Conservation (phyloP, 2,329 filamentous ascomycete species). For the Moelleriella libera region DNA sequence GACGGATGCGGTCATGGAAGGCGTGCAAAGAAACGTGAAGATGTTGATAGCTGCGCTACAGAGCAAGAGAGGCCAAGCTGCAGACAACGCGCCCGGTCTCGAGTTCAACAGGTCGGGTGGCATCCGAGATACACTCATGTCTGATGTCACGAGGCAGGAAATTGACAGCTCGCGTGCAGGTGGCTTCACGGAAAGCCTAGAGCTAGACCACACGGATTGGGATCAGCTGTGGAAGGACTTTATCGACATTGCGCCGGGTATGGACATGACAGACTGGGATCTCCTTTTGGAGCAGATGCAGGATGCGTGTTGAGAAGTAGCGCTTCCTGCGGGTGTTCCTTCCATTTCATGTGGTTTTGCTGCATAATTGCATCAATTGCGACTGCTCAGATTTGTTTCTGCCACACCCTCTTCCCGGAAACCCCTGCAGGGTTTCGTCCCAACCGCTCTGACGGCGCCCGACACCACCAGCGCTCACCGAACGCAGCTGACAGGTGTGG, state of each 20-base stretch:
- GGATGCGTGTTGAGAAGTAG: neutral
- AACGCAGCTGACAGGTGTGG: no score
- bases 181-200: neutral
- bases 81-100: neutral
- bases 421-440: no score
- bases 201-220: slow-evolving; percentile 1
- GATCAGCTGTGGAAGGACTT: slow-evolving; percentile 5
- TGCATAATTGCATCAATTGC: no score
- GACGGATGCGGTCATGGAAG: slow-evolving; percentile 2
- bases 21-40: slow-evolving; percentile 3
- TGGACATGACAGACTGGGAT: slow-evolving; percentile 5
- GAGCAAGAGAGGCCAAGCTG: neutral
- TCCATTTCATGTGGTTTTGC: no score
- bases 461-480: no score
- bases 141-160: neutral
- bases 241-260: slow-evolving; percentile 3
- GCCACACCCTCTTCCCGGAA: no score
- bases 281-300: slow-evolving; percentile 1
- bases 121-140: neutral
- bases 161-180: neutral
- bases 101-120: neutral
- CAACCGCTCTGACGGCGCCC: no score
- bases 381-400: neutral
- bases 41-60: slow-evolving; percentile 2
- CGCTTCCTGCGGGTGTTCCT: no score